These are phyloP conservation scores for Phragmites australis DNA, from an alignment of 176 grass and related monocot genomes.

Conservation along the genomic window DNA sequence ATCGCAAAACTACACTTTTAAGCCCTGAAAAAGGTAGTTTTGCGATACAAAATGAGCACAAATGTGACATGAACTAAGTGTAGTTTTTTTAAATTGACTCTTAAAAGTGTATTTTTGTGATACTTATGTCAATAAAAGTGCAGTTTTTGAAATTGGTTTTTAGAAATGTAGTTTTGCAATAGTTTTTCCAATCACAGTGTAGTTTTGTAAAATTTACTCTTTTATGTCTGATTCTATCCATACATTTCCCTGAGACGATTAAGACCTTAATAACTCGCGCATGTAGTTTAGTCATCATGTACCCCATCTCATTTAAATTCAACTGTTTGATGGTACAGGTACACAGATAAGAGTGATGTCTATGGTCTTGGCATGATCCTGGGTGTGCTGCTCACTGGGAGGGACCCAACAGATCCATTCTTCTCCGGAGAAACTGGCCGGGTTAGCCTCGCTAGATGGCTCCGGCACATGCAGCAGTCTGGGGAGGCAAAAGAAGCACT, in stretches of 20 bases:
- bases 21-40: no score
- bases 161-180: no score
- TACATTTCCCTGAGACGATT: background rate
- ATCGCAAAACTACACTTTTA: no score
- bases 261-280: background rate
- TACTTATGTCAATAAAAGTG: no score
- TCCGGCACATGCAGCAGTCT: constrained; percentile 75
- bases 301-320: background rate
- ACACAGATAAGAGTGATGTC: constrained; percentile 96
- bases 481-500: constrained; percentile 72
- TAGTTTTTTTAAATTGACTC: no score
- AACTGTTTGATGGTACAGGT: constrained; percentile 47
- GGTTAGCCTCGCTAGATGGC: constrained; percentile 62
- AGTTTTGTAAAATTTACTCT: no score
- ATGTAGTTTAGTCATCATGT: background rate
- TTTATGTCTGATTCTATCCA: background rate
- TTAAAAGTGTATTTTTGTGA: no score
- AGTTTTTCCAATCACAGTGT: no score
- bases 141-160: no score
- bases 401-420: constrained; percentile 70
- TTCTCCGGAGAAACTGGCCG: constrained; percentile 63
- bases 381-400: constrained; percentile 69
- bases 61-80: no score
- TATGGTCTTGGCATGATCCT: constrained; percentile 91
- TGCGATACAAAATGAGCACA: no score